These are phyloP conservation scores for Pythium phragmiticola DNA, from an alignment of 352 stramenopile genomes.

Conservation along the genomic window DNA sequence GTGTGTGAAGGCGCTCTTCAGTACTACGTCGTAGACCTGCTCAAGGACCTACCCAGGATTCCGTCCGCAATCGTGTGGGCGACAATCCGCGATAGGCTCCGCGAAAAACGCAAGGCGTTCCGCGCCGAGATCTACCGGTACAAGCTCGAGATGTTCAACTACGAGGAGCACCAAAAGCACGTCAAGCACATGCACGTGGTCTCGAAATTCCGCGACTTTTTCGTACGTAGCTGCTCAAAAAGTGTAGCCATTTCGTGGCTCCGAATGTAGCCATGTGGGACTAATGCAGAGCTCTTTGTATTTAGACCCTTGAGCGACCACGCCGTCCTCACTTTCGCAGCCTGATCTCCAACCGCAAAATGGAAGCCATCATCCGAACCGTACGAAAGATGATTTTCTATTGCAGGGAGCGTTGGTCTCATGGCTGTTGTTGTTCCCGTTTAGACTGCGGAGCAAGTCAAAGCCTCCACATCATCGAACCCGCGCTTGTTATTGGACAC, in stretches of 20 bases:
- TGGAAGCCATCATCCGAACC: slow-evolving; percentile 56
- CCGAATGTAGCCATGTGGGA: background rate
- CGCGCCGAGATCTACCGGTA: slow-evolving; percentile 63
- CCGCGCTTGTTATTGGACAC: slow-evolving; percentile 38
- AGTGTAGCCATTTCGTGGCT: background rate
- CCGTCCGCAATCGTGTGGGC: slow-evolving; percentile 40
- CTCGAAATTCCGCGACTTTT: slow-evolving; percentile 71
- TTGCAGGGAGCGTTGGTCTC: background rate
- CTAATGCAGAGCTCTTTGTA: background rate
- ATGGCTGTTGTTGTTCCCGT: background rate
- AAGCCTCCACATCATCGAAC: slow-evolving; percentile 41
- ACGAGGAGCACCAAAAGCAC: slow-evolving; percentile 51
- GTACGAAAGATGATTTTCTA: slow-evolving; percentile 11
- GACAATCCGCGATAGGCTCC: slow-evolving; percentile 50
- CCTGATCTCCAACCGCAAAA: slow-evolving; percentile 57
- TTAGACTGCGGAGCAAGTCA: slow-evolving; percentile 57
- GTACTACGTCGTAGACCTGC: slow-evolving; percentile 69
- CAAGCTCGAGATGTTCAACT: slow-evolving; percentile 55
- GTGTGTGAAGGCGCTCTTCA: slow-evolving; percentile 42
- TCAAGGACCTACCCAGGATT: slow-evolving; percentile 54
- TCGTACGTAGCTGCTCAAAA: slow-evolving; percentile 35
- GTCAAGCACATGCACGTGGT: slow-evolving; percentile 49
- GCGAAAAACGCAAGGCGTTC: slow-evolving; percentile 59
- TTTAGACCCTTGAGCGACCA: slow-evolving; percentile 45
- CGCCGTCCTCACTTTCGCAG: slow-evolving; percentile 56